Conservation (phyloP, 148 eudicot genomes). For the Chenopodium berlandieri region DNA sequence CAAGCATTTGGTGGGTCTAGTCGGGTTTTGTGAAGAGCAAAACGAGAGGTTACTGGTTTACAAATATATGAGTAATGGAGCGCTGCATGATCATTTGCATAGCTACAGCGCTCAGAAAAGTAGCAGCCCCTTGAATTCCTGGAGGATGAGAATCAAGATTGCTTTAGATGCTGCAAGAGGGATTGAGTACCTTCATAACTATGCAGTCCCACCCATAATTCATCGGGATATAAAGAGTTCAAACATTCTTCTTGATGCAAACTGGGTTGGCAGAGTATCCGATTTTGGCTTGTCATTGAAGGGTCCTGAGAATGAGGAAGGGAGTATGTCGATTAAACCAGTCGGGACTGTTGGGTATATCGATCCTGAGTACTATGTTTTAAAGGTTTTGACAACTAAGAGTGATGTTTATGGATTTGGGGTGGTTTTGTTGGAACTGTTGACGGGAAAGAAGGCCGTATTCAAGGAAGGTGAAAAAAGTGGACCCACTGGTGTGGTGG, state of each 20-base stretch:
- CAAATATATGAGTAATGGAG: conserved; percentile 56
- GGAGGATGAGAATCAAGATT: conserved; percentile 57
- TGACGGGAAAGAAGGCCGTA: conserved; percentile 59
- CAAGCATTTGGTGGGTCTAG: conserved; percentile 59
- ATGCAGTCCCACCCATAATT: conserved; percentile 64
- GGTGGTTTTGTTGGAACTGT: conserved; percentile 55
- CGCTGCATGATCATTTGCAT: conserved; percentile 49
- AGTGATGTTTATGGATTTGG: conserved; percentile 68
- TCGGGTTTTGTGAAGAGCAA: conserved; percentile 53
- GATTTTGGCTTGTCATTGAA: conserved; percentile 54
- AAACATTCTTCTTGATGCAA: conserved; percentile 51
- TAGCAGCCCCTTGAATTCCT: conserved; percentile 36
- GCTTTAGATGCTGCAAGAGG: conserved; percentile 65
- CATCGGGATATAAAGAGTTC: conserved; percentile 66
- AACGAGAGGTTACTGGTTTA: conserved; percentile 57
- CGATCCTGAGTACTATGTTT: conserved; percentile 58
- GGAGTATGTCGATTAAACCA: conserved; percentile 35
- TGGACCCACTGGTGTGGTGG: conserved; percentile 49
- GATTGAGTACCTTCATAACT: conserved; percentile 64
- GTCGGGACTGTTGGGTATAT: conserved; percentile 61
- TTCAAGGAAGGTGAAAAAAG: conserved; percentile 38
- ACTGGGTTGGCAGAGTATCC: conserved; percentile 62
- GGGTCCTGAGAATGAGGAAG: conserved; percentile 40
- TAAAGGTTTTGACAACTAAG: conserved; percentile 52
- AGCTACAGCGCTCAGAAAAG: conserved; percentile 25